phyloP scores from a whole-genome alignment of 345 rosid genomes.

The Excoecaria cochinchinensis region DNA sequence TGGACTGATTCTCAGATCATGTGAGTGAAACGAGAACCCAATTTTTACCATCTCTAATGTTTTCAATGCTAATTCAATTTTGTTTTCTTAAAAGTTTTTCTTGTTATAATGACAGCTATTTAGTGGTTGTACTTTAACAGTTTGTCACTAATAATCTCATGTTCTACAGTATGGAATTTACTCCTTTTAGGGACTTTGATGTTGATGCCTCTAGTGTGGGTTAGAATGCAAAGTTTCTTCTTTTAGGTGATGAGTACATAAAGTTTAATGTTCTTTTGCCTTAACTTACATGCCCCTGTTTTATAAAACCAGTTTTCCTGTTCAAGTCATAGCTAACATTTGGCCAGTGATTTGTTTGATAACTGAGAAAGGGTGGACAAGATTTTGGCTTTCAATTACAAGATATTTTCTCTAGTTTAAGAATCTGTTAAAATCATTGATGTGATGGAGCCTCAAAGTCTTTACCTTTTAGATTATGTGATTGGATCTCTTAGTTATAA shows the following conservation, averaged over 20 bases:
- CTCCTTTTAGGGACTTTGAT: slow-evolving; percentile 23
- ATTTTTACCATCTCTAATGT: background rate
- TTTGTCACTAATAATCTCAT: slow-evolving; percentile 16
- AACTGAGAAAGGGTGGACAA: slow-evolving; percentile 1
- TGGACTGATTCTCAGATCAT: slow-evolving; percentile 91
- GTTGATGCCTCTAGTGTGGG: slow-evolving; percentile 17
- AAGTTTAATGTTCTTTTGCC: slow-evolving; percentile 27
- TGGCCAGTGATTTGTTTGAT: slow-evolving; percentile 23
- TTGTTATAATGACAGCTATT: background rate
- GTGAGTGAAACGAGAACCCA: slow-evolving; percentile 43
- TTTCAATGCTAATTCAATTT: background rate
- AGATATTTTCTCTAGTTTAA: background rate
- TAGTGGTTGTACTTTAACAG: slow-evolving; percentile 2
- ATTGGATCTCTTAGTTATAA: background rate
- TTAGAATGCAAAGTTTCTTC: slow-evolving; percentile 13
- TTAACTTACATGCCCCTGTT: slow-evolving; percentile 23
- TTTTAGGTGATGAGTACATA: slow-evolving; percentile 20
- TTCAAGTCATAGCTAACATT: slow-evolving; percentile 5
- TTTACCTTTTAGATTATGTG: background rate
- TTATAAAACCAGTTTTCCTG: slow-evolving; percentile 23
- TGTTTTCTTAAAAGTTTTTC: background rate
- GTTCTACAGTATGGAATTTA: slow-evolving; percentile 9
- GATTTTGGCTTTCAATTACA: background rate
- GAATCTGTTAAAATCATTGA: slow-evolving; percentile 11
- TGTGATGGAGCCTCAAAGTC: slow-evolving; percentile 12